Base-by-base conservation (phyloP, 1,284 basidiomycete genomes). In the Cutaneotrichosporon mucoides region DNA sequence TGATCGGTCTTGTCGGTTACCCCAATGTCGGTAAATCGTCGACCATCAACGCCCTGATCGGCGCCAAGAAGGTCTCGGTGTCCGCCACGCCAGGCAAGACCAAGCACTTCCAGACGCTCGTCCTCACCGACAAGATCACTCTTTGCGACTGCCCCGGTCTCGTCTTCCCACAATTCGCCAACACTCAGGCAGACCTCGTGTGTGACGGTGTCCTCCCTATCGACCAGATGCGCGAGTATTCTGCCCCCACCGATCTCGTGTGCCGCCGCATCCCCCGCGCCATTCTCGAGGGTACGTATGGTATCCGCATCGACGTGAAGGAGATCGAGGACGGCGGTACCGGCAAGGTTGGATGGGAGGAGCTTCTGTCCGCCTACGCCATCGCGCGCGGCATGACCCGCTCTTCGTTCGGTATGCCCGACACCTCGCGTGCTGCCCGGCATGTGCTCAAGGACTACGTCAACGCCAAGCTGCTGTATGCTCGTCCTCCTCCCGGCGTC, bases 101-200 rank as follows among this genome's bases (percentile, higher is more conserved):
- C 36, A 99, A 99, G 76, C 96, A 99, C 79, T 98, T 99, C 81
- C 96, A 99, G 79, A 99, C 96, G 0, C 93, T 98, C 64, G 85
- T 93, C 66, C 84, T 99, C 34, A 93, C 93, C 0, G 85, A 90
- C 35, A 82, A 85, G 3, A 89, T 98, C 52, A 83, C 90, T 11
- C 84, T 99, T n/a, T 99, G 95, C 71, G 96, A 99, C 81, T 99
- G 96, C 80, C 96, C 96, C 11, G 96, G 96, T 80, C 82, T 99
- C 35, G 96, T 99, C 13, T 99, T 99, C 76, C 96, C 96, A 6
- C 96, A 99, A 71, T 99, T 99, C 76, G 90, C 94, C 6, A 92
- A 90, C 40, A 96, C 92, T 3, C 91, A 91, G 71, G 96, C 95
- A 5, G 93, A 95, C 63, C 82, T 99, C 57, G 89, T 99, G 33